phyloP scores from a whole-genome alignment of 2,329 filamentous ascomycete species.

The Pseudogymnoascus sp. region DNA sequence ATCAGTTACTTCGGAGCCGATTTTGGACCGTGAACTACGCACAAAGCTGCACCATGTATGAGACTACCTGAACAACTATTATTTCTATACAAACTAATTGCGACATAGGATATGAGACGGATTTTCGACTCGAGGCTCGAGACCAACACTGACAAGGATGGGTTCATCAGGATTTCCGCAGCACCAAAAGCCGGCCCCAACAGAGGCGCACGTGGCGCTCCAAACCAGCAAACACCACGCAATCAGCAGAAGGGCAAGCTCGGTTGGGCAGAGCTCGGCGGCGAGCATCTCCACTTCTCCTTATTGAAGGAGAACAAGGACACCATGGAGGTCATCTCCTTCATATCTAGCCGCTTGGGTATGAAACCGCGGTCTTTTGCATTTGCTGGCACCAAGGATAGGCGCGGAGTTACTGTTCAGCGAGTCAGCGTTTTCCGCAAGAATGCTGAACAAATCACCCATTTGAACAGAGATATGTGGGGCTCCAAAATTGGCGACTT shows the following conservation, averaged over 20 bases:
- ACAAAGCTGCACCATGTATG: constrained; percentile 54
- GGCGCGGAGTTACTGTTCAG: constrained; percentile 62
- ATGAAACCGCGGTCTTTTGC: constrained; percentile 53
- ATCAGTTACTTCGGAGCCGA: constrained; percentile 43
- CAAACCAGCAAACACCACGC: constrained; percentile 15
- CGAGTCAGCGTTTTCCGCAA: constrained; percentile 55
- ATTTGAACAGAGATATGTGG: constrained; percentile 53
- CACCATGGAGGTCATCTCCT: constrained; percentile 65
- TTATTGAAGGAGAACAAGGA: constrained; percentile 74
- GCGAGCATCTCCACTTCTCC: constrained; percentile 65
- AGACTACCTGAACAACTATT: background rate
- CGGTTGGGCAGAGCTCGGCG: constrained; percentile 59
- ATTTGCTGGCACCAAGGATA: constrained; percentile 68
- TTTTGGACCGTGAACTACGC: constrained; percentile 54
- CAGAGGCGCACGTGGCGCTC: constrained; percentile 13
- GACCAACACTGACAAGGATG: constrained; percentile 52
- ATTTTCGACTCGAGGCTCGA: constrained; percentile 59
- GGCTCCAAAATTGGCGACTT: constrained; percentile 72
- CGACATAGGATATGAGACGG: constrained; percentile 40
- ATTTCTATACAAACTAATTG: background rate
- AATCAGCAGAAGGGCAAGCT: constrained; percentile 34
- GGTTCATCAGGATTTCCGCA: constrained; percentile 51
- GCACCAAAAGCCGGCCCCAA: constrained; percentile 28
- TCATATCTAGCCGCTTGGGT: constrained; percentile 51
- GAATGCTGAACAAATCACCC: constrained; percentile 55